Evolutionary conservation across 2,329 filamentous ascomycete species (phyloP).

Genomic region (Penicillium sp.): DNA sequence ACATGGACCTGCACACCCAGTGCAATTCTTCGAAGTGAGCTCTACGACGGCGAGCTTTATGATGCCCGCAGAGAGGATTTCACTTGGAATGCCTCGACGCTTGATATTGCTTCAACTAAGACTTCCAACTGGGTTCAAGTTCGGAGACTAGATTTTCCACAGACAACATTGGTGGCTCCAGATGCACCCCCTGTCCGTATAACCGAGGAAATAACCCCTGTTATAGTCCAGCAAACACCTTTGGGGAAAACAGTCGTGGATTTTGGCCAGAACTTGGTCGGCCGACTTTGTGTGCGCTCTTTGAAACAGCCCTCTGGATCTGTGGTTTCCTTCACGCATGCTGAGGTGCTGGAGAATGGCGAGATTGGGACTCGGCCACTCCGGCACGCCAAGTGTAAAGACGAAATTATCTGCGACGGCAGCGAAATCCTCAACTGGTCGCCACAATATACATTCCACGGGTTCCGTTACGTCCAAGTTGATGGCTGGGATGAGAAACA

Average conservation of each 20-base stretch:
- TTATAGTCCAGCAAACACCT: constrained; percentile 34
- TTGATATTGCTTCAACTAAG: neutral
- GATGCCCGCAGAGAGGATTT: constrained; percentile 44
- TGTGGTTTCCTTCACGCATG: constrained; percentile 49
- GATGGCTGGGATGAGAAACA: constrained; percentile 25
- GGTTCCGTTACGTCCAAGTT: constrained; percentile 58
- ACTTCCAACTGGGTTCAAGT: constrained; percentile 31
- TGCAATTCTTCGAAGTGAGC: constrained; percentile 38
- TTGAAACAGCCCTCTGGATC: constrained; percentile 22
- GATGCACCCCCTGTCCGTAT: constrained; percentile 52
- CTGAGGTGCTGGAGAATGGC: constrained; percentile 59
- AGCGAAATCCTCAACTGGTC: constrained; percentile 41
- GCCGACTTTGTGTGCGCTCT: constrained; percentile 47
- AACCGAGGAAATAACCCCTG: constrained; percentile 33
- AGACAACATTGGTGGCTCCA: constrained; percentile 43
- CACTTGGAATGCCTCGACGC: constrained; percentile 29
- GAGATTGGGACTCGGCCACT: constrained; percentile 51
- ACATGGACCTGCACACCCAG: constrained; percentile 29
- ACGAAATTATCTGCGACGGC: constrained; percentile 44
- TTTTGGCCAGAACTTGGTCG: constrained; percentile 64
- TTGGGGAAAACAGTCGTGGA: constrained; percentile 58
- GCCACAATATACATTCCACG: constrained; percentile 58
- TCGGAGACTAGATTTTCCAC: constrained; percentile 35
- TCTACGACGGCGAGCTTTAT: constrained; percentile 60
- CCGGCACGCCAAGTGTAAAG: constrained; percentile 47